phyloP scores from a whole-genome alignment of 805 yeast species.

The Candida patagonica region DNA sequence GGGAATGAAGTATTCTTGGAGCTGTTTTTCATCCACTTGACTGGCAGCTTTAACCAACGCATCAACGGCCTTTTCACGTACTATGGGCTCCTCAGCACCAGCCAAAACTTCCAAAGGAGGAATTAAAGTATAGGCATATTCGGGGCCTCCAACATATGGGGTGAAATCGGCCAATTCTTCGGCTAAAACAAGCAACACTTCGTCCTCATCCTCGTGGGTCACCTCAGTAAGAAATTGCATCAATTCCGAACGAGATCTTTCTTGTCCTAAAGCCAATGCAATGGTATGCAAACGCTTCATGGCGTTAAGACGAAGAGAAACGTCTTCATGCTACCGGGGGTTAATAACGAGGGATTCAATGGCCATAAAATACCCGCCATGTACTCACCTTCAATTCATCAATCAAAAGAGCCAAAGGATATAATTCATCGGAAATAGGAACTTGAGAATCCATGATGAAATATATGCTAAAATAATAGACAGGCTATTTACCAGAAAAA shows the following conservation, averaged over 20 bases:
- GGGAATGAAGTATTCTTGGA: conserved; percentile 60
- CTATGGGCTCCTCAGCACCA: conserved; percentile 92
- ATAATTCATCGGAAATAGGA: conserved; percentile 44
- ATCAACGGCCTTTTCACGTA: conserved; percentile 87
- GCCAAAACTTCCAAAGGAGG: conserved; percentile 74
- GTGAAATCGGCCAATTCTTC: conserved; percentile 82
- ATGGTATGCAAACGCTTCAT: conserved; percentile 91
- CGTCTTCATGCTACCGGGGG: conserved; percentile 76
- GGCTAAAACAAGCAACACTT: conserved; percentile 88
- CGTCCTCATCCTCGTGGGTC: conserved; percentile 86
- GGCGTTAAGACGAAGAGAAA: conserved; percentile 84
- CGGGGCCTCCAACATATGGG: conserved; percentile 80
- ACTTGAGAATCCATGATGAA: conserved; percentile 4
- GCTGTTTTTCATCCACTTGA: conserved; percentile 38
- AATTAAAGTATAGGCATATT: conserved; percentile 47
- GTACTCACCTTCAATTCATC: conserved; percentile 66
- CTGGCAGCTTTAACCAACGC: conserved; percentile 66
- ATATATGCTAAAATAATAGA: neutral
- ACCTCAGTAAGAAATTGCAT: conserved; percentile 77
- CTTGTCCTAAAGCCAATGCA: conserved; percentile 90
- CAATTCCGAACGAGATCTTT: conserved; percentile 80
- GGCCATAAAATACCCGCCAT: neutral
- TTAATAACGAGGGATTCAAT: neutral
- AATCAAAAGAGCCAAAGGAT: conserved; percentile 91
- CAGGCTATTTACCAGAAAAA: no score